Evolutionary conservation across 257 asterid genomes (phyloP).

Genomic region (Gentiana straminea): DNA sequence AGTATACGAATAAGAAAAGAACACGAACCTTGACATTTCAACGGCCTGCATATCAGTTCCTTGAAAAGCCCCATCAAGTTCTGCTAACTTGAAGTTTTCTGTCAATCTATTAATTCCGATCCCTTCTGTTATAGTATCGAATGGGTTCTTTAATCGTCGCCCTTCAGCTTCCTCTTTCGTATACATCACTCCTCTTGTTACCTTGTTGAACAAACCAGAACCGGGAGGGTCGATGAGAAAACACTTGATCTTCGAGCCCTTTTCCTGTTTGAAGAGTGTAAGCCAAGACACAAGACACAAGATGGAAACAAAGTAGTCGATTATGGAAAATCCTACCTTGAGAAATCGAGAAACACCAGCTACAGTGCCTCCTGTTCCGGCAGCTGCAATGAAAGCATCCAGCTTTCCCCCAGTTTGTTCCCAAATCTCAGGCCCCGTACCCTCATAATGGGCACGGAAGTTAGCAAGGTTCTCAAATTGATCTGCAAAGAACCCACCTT

Average conservation of each 20-base stretch:
- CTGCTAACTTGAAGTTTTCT: constrained; percentile 67
- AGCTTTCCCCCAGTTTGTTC: constrained; percentile 64
- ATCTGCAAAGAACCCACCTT: constrained; percentile 94
- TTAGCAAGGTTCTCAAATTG: constrained; percentile 95
- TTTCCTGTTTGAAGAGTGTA: constrained; percentile 43
- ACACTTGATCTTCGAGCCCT: constrained; percentile 51
- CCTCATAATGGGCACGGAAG: constrained; percentile 84
- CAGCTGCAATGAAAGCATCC: constrained; percentile 93
- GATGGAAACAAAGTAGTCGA: not conserved
- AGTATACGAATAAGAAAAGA: not conserved
- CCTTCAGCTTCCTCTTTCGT: constrained; percentile 95
- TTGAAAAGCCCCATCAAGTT: constrained; percentile 83
- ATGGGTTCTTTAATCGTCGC: constrained; percentile 74
- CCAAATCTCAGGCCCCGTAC: constrained; percentile 95
- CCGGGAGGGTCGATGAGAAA: constrained; percentile 93
- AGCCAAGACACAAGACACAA: constrained; percentile 6
- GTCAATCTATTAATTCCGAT: constrained; percentile 89
- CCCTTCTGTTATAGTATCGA: constrained; percentile 93
- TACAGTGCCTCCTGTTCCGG: constrained; percentile 96
- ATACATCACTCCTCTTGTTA: constrained; percentile 94
- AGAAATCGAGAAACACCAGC: constrained; percentile 83
- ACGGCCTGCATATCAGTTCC: constrained; percentile 90
- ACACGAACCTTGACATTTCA: constrained; percentile 81
- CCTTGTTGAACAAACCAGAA: constrained; percentile 92
- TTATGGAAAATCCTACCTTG: constrained; percentile 44